Base-by-base conservation (phyloP, 768 basidiomycete species). In the Russula griseocarnosa region DNA sequence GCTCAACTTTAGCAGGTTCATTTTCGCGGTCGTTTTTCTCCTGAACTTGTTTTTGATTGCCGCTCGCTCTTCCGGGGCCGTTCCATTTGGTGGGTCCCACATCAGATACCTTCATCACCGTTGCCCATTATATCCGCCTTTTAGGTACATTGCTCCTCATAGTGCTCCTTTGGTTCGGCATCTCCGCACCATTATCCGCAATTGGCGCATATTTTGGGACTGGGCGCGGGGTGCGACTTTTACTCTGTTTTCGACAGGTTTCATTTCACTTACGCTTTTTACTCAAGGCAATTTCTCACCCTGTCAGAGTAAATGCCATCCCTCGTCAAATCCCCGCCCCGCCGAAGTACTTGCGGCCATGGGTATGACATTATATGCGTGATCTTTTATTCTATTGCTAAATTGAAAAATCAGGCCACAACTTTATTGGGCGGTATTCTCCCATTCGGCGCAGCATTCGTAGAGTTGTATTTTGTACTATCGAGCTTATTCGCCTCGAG, bases 381-480 rank as follows among this genome's bases (percentile, higher is more conserved):
- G 22, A 49, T 60, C 5, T 34, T 36, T 44, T 18, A 36, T 36
- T 26, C 18, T 30, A 3, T 32, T 44, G 28, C 47, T 59, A 22
- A 50, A 4, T 28, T 49, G 58, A 40, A 3, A 34, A 44, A 60
- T 38, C 62, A 76, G 89, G 83, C 83, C 40, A 81, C 93, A 2
- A 83, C 86, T 0, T 70, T 95, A 24, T 82, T 98, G n/a, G 86
- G 90, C 58, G 96, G 96, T 20, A 86, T 97, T 67, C 81, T 98
- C 28, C 95, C 94, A 0, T 98, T 96, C 69, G 93, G 93, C 58
- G 95, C 96, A 53, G 94, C 92, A 3, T 98, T 97, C 70, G 91
- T 98, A 66, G 96, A 98, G 74, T 77, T 97, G 13, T 97, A 93
- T 75, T 97, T 94, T 72, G 85, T 96, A 50, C 79, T 98, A 63